Base-by-base conservation (phyloP, 306 rosid species). In the Canavalia ensiformis region DNA sequence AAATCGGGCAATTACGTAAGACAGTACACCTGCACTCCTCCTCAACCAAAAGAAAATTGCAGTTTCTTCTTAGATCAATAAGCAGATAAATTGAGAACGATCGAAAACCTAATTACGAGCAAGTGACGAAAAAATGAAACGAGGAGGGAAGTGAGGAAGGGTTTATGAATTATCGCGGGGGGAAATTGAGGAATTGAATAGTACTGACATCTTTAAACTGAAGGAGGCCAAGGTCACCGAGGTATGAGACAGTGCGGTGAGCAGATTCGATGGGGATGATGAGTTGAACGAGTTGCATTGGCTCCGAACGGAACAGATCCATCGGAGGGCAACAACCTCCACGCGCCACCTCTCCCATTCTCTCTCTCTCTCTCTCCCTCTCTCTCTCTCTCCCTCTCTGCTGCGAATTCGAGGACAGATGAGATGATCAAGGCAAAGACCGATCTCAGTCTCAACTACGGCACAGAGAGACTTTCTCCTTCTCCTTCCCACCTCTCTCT, bases 251-350 rank as follows among this genome's bases (percentile, higher is more conserved):
- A 60, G 99, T 90, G 82, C 75, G 84, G 63, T 93, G 99, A 75
- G 99, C 93, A 42, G 98, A 89, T 88, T 96, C 99, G 59, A 93
- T 90, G 58, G 99, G 99, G 66, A 96, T 88, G 90, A 96, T 96
- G 88, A 96, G 92, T 89, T 93, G 99, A 73, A 96, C 88, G 6
- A 96, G 94, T 74, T 96, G 99, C 99, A 96, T 96, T 79, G 98
- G 83, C 91, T 96, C 99, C 69, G 99, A 96, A 82, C 99, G 89
- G 89, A 96, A 89, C 68, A 96, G 98, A 92, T 93, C 94, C 99
- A 93, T 93, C 81, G 94, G 93, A 39, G 98, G 99, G 51, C 93
- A 93, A 82, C 99, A 90, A 5, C 97, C 97, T 12, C 84, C 87
- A n/a, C 78, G 88, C 66, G 81, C 73, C 9, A 67, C 79, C 64